Conservation (phyloP, 2,329 filamentous ascomycete species). For the Aspergillus pseudonomiae region DNA sequence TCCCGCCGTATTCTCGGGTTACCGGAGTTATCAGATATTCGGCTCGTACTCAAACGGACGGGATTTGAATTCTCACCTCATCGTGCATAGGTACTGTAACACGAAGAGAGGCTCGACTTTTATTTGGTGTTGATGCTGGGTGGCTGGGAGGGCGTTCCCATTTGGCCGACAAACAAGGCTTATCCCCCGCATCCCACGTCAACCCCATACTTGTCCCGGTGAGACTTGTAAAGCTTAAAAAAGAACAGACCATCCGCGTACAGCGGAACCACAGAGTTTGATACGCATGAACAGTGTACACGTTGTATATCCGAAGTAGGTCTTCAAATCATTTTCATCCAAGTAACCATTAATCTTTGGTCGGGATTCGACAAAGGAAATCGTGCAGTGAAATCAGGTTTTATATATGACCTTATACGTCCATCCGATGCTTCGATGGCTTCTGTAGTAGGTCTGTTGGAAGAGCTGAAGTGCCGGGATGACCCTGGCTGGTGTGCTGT, state of each 20-base stretch:
- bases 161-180: background rate
- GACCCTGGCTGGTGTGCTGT: too few species aligned
- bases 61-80: background rate
- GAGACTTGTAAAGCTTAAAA: background rate
- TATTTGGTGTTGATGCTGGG: background rate
- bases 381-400: background rate
- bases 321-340: background rate
- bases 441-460: background rate
- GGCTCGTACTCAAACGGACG: background rate
- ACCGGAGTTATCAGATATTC: background rate
- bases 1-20: slow-evolving; percentile 1
- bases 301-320: background rate
- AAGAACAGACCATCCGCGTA: too few species aligned
- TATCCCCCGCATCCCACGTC: background rate
- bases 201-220: background rate
- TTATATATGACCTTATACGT: background rate
- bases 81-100: background rate
- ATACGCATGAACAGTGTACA: background rate
- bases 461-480: too few species aligned
- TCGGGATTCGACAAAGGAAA: too few species aligned
- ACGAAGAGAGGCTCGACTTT: background rate
- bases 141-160: background rate
- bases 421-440: background rate
- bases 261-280: background rate
- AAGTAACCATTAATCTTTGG: background rate